Evolutionary conservation across 2,329 filamentous ascomycete species (phyloP).

Genomic region (Chaetomiaceae sp.): DNA sequence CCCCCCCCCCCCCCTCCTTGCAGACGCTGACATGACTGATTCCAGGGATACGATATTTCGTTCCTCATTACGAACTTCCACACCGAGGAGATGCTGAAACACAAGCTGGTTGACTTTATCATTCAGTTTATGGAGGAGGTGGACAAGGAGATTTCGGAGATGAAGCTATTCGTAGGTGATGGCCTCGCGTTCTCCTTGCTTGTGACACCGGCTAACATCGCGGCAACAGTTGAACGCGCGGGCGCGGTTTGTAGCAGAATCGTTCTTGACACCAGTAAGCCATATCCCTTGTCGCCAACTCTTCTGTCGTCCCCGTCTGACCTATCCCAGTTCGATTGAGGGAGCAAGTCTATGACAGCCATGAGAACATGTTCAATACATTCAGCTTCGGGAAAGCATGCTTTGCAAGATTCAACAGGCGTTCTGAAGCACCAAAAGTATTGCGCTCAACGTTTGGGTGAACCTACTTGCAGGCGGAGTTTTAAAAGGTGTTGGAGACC

Average conservation of each 20-base stretch:
- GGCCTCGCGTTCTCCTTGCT: background rate
- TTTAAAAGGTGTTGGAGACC: background rate
- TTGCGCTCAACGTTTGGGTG: conserved; percentile 9
- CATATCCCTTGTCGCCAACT: background rate
- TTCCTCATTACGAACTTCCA: conserved; percentile 99
- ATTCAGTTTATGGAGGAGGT: conserved; percentile 99
- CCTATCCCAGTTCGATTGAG: conserved; percentile 27
- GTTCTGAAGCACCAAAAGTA: background rate
- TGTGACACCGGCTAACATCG: conserved; percentile 20
- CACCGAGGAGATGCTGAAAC: conserved; percentile 97
- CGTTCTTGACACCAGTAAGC: conserved; percentile 77
- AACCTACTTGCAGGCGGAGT: background rate
- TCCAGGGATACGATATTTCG: conserved; percentile 94
- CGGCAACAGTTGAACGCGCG: conserved; percentile 76
- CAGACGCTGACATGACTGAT: conserved; percentile 7
- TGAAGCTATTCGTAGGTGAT: conserved; percentile 92
- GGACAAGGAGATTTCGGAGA: conserved; percentile 99
- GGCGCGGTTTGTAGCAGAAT: conserved; percentile 96
- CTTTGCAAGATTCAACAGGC: background rate
- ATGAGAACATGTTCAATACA: conserved; percentile 4
- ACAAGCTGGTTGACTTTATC: conserved; percentile 98
- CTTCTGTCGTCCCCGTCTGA: background rate
- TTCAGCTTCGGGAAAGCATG: background rate
- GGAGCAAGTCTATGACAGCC: background rate
- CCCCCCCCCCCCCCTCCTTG: too few species aligned